These are phyloP conservation scores for Marasmius oreades DNA, from an alignment of 1,284 basidiomycete species.

Conservation along the genomic window DNA sequence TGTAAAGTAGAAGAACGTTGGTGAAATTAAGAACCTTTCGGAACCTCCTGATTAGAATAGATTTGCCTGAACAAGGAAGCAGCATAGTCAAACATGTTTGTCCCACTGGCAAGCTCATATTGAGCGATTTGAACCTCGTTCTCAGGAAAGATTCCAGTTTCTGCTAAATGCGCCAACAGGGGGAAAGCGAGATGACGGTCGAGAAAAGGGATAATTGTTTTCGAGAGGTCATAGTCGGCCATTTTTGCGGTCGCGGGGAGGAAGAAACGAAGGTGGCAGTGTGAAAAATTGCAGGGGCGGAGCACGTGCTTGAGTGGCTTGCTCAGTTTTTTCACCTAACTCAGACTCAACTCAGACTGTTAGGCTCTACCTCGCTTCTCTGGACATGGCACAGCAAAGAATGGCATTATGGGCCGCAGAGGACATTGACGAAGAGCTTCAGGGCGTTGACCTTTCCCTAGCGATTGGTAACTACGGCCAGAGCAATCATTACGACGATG, in stretches of 20 bases:
- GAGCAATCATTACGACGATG: conserved; percentile 67
- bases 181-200: conserved; percentile 95
- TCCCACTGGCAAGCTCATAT: conserved; percentile 96
- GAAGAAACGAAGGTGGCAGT: conserved; percentile 19
- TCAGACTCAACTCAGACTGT: no score
- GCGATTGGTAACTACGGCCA: conserved; percentile 69
- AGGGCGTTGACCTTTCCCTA: conserved; percentile 69
- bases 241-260: conserved; percentile 30
- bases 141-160: conserved; percentile 69
- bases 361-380: no score
- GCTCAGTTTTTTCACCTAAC: background rate
- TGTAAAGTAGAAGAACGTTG: background rate
- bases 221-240: conserved; percentile 87
- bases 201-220: conserved; percentile 89
- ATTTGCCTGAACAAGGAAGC: conserved; percentile 77
- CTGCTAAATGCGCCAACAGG: conserved; percentile 82
- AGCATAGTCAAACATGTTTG: conserved; percentile 95
- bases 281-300: conserved; percentile 9
- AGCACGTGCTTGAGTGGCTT: background rate
- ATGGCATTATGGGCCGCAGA: conserved; percentile 67
- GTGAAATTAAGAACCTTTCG: conserved; percentile 44
- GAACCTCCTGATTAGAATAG: conserved; percentile 64
- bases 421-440: conserved; percentile 72
- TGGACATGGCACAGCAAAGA: conserved; percentile 57
- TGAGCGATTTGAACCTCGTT: conserved; percentile 81